Conservation (phyloP, 441 rosid genomes). For the Adansonia gregorii region DNA sequence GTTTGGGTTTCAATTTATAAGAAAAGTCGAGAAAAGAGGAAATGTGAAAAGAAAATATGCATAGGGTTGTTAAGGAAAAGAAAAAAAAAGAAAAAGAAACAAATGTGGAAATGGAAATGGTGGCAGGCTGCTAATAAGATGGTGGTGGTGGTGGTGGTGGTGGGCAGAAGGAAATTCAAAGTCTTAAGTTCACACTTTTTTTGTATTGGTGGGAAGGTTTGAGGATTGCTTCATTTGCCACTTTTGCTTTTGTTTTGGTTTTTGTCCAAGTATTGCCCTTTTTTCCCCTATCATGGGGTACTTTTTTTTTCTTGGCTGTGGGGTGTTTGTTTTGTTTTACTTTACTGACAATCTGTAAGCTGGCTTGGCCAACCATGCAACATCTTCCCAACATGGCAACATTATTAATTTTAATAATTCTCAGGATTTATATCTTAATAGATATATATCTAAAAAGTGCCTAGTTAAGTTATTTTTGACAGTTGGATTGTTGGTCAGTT, state of each 20-base stretch:
- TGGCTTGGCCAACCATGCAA: no score
- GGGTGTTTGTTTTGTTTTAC: neutral
- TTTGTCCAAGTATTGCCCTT: neutral
- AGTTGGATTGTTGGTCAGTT: no score
- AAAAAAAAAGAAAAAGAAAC: neutral
- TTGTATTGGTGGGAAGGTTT: neutral
- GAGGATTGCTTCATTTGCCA: neutral
- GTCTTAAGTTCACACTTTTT: constrained; percentile 9
- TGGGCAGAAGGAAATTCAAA: neutral
- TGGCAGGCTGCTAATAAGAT: neutral
- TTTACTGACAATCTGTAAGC: no score
- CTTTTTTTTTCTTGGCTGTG: neutral
- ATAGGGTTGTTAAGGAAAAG: neutral
- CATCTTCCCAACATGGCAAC: no score
- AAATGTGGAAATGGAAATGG: neutral
- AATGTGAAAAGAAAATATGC: neutral
- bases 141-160: neutral
- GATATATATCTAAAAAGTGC: no score
- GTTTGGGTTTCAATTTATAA: neutral
- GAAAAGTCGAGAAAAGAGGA: neutral
- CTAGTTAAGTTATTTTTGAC: no score
- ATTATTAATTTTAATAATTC: no score
- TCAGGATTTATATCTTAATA: no score
- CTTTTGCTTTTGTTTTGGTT: constrained; percentile 17
- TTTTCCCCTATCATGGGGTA: neutral